These are phyloP conservation scores for Limonium bicolor DNA, from an alignment of 148 eudicot species.

Conservation along the genomic window DNA sequence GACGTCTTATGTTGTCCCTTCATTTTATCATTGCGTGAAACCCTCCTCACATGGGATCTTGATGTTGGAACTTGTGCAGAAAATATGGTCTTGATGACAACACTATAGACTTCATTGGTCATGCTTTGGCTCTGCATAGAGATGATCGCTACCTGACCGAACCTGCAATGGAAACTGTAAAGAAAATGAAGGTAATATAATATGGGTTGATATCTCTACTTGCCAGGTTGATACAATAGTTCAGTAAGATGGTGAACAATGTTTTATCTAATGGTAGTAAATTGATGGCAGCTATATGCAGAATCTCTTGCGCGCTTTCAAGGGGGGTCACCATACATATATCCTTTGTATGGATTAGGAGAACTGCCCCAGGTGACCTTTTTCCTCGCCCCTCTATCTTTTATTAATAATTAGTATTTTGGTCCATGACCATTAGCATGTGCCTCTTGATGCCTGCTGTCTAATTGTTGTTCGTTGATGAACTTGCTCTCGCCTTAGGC, in stretches of 20 bases:
- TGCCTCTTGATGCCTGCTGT: no score
- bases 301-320: constrained; percentile 90
- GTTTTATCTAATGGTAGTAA: constrained; percentile 1
- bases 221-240: no score
- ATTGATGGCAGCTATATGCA: constrained; percentile 51
- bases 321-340: constrained; percentile 97
- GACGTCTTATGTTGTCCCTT: neutral
- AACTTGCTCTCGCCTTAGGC: constrained; percentile 27
- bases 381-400: neutral
- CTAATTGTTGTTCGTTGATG: neutral
- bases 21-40: neutral
- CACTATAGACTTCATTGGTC: constrained; percentile 91
- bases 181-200: constrained; percentile 86
- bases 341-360: constrained; percentile 89
- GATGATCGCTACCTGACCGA: constrained; percentile 76
- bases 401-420: no score
- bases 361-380: constrained; percentile 85
- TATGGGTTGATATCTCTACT: neutral
- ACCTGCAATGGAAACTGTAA: constrained; percentile 89
- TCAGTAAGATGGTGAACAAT: neutral
- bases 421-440: no score
- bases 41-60: neutral
- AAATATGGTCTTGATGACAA: constrained; percentile 93
- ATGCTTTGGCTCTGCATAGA: constrained; percentile 85
- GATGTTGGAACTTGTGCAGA: constrained; percentile 23